Evolutionary conservation across 129 eudicot genomes (phyloP), one percentile per base, ranked within the genome.

Genomic region (Ambrosia artemisiifolia): DNA sequence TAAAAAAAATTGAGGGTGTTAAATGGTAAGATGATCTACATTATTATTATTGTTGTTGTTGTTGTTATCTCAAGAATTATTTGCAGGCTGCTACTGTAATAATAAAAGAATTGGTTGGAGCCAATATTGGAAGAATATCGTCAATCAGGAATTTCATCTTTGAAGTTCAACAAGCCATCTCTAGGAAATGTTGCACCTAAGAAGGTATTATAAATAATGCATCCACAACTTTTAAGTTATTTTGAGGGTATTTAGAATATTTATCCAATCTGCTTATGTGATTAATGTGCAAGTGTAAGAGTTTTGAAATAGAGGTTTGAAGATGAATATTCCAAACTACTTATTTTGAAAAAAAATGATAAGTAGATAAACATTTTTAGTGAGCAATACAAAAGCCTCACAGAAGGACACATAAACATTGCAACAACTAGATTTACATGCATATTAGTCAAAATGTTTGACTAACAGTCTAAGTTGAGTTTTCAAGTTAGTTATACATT

Each of bases 111-210:
- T 84, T 89, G 9, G 97, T 94, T 51, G 98, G n/a, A 94, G 79
- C 98, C 98, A 6, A 79, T 94, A 69, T 66, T 94, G 77, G 98
- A 94, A 85, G 91, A 94, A 46, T 94, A 94, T 83, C 95, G 98
- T 40, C 98, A 97, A 79, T 75, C 96, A 3, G 98, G 93, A 51
- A 94, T 94, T 59, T 80, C 98, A 2, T 86, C 96, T 56, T 78
- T 94, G 86, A 94, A 94, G 85, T 94, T 94, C 78, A 90, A 82
- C 84, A 94, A 82, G 74, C 63, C 90, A 78, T 80, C 98, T 68
- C 89, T 94, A 49, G 98, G 98, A 81, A 86, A 77, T 28, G 98
- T 94, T 70, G 89, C 98, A 59, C 98, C 98, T 14, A 94, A 94
- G 76, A 94, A 85, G 97, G 98, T 90, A 78, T 36, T 38, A 40